Evolutionary conservation across 257 asterid genomes (phyloP), one percentile per base, ranked within the genome.

Genomic region (Salvia miltiorrhiza): DNA sequence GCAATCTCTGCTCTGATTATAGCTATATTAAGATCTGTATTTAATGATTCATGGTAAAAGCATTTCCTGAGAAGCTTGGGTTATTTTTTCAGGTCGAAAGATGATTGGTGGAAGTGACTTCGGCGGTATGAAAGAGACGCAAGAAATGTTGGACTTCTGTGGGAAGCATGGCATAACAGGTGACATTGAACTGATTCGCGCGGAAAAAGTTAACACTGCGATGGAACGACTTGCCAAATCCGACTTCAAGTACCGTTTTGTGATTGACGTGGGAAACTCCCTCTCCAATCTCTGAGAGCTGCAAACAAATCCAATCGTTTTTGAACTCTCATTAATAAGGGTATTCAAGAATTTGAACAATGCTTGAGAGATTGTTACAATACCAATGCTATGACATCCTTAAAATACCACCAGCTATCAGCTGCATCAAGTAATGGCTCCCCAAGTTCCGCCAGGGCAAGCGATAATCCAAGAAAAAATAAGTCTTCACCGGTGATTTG

Each of bases 101-200:
- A 81, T 85, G 6, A 81, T 85, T 5, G 88, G 87, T 3, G 92
- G 88, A 39, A 84, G 95, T 55, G 86, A 70, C 48, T 72, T 81
- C 0, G 93, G 95, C 23, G 88, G 95, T 55, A 72, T 82, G 67
- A 85, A 88, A 71, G 90, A 85, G 83, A 84, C 87, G 0, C 95
- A 85, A 35, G 95, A 88, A 74, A 86, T 88, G 95, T 63, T 88
- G 9, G 86, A 86, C 48, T 88, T 86, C 43, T 84, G 90, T 16
- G 88, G 79, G 53, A 69, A 84, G 74, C 88, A 88, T 61, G 82
- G 81, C 69, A 84, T 86, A 57, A 63, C 78, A 24, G 74, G 87
- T 32, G 92, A 86, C 21, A 67, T 88, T 41, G 92, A 88, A 74
- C 71, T 86, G 50, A 76, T 88, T 19, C 57, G 71, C 1, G 45